These are phyloP conservation scores for Xylaria sp. DNA, from an alignment of 2,329 filamentous ascomycete genomes.

Conservation along the genomic window DNA sequence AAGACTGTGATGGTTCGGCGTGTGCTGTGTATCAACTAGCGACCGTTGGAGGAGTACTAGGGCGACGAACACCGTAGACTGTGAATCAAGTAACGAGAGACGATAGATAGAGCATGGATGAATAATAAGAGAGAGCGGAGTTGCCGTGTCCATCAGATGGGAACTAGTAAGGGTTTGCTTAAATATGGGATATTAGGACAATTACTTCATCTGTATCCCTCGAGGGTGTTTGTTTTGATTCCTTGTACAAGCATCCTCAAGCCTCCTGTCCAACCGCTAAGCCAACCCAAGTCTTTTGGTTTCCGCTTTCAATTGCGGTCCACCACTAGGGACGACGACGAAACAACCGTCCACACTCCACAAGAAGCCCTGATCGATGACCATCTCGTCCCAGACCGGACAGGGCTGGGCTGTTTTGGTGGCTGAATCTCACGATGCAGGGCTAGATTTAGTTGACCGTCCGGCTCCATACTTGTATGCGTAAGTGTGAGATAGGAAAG, in stretches of 20 bases:
- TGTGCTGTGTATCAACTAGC: neutral
- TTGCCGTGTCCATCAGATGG: neutral
- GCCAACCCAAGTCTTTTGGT: neutral
- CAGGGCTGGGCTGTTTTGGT: conserved; percentile 16
- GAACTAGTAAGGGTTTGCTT: conserved; percentile 15
- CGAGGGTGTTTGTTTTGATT: conserved; percentile 18
- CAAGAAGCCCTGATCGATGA: neutral
- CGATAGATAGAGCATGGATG: neutral
- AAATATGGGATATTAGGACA: conserved; percentile 17
- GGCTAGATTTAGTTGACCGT: neutral
- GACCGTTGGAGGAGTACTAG: neutral
- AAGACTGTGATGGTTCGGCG: neutral
- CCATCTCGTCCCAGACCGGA: neutral
- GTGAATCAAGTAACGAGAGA: conserved; percentile 12
- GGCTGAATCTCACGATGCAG: conserved; percentile 18
- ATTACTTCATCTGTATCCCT: conserved; percentile 5
- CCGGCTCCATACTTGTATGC: neutral
- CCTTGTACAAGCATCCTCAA: neutral
- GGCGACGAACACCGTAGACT: neutral
- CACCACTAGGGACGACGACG: conserved; percentile 2
- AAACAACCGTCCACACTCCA: conserved; percentile 9
- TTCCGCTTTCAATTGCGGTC: neutral
- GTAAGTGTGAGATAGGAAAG: neutral
- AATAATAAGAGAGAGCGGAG: conserved; percentile 7
- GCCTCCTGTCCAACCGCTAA: neutral